Base-by-base conservation (phyloP, 2,329 filamentous ascomycete genomes). In the Trichoderma koningiopsis region DNA sequence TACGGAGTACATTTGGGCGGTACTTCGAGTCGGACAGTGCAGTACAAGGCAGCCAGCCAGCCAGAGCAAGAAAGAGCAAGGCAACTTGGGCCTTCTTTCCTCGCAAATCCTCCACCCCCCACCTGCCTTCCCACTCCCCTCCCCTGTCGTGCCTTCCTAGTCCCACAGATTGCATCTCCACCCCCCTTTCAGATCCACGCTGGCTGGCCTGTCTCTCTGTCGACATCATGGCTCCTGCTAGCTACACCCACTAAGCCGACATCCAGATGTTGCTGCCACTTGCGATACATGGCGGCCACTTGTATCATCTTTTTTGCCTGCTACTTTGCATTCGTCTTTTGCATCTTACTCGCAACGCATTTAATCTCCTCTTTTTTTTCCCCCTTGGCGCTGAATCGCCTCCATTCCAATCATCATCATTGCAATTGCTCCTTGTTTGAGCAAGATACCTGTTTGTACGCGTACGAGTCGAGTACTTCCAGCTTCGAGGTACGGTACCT, bases 141-240 rank as follows among this genome's bases (percentile, higher is more conserved):
- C 33, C 52, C 55, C 57, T 49, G 40, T 67, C 63, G 27, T 65
- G 55, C 52, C 68, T 60, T 68, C 57, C 62, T 52, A 66, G 68
- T 60, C 55, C 63, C 68, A 70, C 68, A 70, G 68, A 70, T 68
- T 70, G 63, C 68, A 70, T 70, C 63, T 56, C 68, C 69, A 70
- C 69, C 65, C 69, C 68, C 69, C 69, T 70, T 70, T 68, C 40
- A 70, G 69, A 70, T 70, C 66, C 69, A 70, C 69, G 49, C 59
- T 64, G 31, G 63, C 63, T 52, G 53, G 37, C 43, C 55, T 61
- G 65, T 68, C 69, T 70, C 69, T 70, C 59, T 59, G 59, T 70
- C 69, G 65, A 70, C 69, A 68, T 70, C 69, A 70, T 70, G 60
- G 69, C 52, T 65, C 33, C 68, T 66, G 47, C 57, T 68, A 57